These are phyloP conservation scores for Aspergillus sclerotiicarbonarius DNA, from an alignment of 495 filamentous ascomycete species.

Conservation along the genomic window DNA sequence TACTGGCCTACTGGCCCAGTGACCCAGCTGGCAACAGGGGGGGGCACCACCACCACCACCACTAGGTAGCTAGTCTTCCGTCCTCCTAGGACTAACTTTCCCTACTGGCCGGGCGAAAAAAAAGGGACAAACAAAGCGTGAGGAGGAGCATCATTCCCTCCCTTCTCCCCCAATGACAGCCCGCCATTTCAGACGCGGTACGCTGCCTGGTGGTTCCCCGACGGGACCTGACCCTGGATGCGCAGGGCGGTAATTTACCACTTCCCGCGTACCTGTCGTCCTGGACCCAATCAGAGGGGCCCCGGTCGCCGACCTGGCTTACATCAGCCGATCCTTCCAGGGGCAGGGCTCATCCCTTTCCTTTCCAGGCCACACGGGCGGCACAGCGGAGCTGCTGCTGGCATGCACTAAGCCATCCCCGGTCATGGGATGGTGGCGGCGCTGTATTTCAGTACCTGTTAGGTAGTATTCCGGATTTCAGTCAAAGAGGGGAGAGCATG, in stretches of 20 bases:
- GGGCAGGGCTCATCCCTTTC: background rate
- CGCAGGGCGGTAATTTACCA: slow-evolving; percentile 18
- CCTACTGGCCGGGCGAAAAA: background rate
- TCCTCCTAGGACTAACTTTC: background rate
- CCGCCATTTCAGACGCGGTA: background rate
- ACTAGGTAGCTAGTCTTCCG: too few relatives aligned
- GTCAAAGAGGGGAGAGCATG: slow-evolving; percentile 6
- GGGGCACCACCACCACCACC: background rate
- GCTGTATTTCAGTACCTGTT: too few relatives aligned
- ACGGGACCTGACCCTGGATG: slow-evolving; percentile 18
- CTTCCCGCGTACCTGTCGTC: slow-evolving; percentile 14
- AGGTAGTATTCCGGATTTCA: too few relatives aligned
- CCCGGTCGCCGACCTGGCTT: slow-evolving; percentile 7
- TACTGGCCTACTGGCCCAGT: too few relatives aligned
- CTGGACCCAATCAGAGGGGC: slow-evolving; percentile 10
- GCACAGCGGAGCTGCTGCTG: slow-evolving; percentile 1
- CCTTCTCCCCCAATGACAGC: slow-evolving; percentile 3
- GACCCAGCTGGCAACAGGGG: background rate
- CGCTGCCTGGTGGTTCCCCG: slow-evolving; percentile 7
- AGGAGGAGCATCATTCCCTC: slow-evolving; percentile 4
- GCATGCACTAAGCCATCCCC: background rate
- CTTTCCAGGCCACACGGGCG: background rate
- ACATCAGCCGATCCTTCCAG: slow-evolving; percentile 1
- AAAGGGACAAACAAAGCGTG: background rate
- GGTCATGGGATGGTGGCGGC: background rate